phyloP scores from a whole-genome alignment of 805 yeast genomes.

The Barnettozyma vustinii region DNA sequence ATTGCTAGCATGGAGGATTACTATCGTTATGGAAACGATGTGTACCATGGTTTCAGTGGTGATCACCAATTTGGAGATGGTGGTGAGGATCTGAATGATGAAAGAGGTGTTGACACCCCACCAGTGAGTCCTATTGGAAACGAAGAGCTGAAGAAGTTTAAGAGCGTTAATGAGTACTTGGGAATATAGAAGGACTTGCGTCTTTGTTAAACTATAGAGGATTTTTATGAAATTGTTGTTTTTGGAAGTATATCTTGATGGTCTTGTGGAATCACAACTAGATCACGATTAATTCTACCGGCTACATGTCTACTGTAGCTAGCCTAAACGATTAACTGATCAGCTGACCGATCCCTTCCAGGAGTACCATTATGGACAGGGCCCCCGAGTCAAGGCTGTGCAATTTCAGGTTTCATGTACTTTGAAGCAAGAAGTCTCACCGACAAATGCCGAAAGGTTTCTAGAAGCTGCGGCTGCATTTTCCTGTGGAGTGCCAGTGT shows the following conservation, averaged over 20 bases:
- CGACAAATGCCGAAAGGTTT: too few relatives aligned
- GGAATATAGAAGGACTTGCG: slow-evolving; percentile 9
- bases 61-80: slow-evolving; percentile 21
- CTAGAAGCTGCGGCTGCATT: too few relatives aligned
- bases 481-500: too few relatives aligned
- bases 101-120: slow-evolving; percentile 21
- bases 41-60: background rate
- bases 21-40: background rate
- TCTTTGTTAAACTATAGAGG: background rate
- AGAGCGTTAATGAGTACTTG: slow-evolving; percentile 21
- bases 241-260: background rate
- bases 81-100: slow-evolving; percentile 19
- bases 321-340: too few relatives aligned
- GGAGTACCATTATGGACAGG: too few relatives aligned
- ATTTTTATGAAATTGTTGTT: too few relatives aligned
- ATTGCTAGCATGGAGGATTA: slow-evolving; percentile 6
- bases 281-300: background rate
- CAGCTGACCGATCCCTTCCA: too few relatives aligned
- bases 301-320: too few relatives aligned
- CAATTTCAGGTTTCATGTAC: too few relatives aligned
- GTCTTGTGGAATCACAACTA: background rate
- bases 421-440: too few relatives aligned
- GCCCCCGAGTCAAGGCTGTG: too few relatives aligned
- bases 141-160: slow-evolving; percentile 6
- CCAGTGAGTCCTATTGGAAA: slow-evolving; percentile 12